These are phyloP conservation scores for Mycena chlorophos DNA, from an alignment of 768 basidiomycete species.

Conservation along the genomic window DNA sequence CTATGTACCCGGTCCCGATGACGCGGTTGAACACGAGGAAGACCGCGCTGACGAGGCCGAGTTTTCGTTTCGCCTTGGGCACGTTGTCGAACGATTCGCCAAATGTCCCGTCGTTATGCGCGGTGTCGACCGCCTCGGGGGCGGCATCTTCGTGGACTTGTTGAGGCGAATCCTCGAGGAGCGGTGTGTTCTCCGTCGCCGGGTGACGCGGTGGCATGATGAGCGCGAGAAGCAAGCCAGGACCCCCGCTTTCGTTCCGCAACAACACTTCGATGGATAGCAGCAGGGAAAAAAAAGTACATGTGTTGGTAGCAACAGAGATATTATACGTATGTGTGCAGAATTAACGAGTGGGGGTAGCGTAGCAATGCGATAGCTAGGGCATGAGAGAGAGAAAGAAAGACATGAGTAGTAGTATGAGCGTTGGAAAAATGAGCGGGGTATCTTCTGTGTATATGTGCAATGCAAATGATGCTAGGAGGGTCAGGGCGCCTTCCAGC, in stretches of 20 bases:
- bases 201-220: background rate
- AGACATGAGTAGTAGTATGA: background rate
- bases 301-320: background rate
- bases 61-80: constrained; percentile 47
- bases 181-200: background rate
- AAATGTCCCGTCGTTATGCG: constrained; percentile 4
- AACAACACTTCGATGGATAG: too few species aligned
- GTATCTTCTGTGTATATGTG: background rate
- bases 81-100: constrained; percentile 49
- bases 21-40: constrained; percentile 75
- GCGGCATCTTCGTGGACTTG: background rate
- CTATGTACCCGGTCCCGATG: constrained; percentile 66
- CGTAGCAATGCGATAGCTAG: background rate
- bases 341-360: background rate
- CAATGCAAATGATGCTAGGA: too few species aligned
- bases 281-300: background rate
- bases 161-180: background rate
- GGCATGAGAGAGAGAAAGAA: background rate
- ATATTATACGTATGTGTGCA: background rate
- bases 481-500: constrained; percentile 4
- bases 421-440: background rate
- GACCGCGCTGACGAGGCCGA: constrained; percentile 55
- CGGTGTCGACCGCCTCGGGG: background rate
- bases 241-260: too few species aligned
- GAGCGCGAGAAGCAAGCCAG: background rate